Evolutionary conservation across 257 asterid genomes (phyloP), one percentile per base, ranked within the genome.

Genomic region (Ballota nigra): DNA sequence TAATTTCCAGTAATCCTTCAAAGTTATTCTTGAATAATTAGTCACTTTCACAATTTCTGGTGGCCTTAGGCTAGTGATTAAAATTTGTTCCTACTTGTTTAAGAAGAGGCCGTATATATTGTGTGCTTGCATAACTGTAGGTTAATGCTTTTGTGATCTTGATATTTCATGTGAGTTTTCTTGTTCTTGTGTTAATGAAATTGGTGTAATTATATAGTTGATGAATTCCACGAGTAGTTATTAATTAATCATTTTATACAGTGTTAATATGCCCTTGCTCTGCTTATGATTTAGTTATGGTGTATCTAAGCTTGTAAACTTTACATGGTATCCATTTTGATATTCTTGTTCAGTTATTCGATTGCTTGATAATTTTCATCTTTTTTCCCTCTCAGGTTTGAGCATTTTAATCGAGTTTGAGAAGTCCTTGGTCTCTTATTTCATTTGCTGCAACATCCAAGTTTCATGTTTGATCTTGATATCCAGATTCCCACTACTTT

Each of bases 391-490:
- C 11, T 66, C 83, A 86, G 91, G 83, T 73, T 79, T 78, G 79
- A 80, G 77, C 79, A 69, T 33, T 59, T 71, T 56, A 76, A 70
- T 72, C 73, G 47, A 75, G 49, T 41, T 74, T 38, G 65, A 55
- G 75, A 71, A 66, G 40, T 38, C 20, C 59, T 28, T 78, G 83
- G 58, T 75, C 52, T 12, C 65, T 62, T 23, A 12, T 63, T 41
- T 41, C 63, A 12, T 74, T 74, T 51, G 58, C 76, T 58, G 70
- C 68, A 56, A 56, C 86, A 77, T 61, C 81, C 74, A 60, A 87
- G 70, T 75, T 87, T 85, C 87, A 87, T 85, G 92, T 85, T 88
- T 79, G 92, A 87, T 31, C 81, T 83, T 76, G 88, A 87, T 71
- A 82, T 77, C 78, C 88, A 83, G 78, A 77, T 71, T 74, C 90